Base-by-base conservation (phyloP, 306 rosid genomes). In the Rosa lucieae region DNA sequence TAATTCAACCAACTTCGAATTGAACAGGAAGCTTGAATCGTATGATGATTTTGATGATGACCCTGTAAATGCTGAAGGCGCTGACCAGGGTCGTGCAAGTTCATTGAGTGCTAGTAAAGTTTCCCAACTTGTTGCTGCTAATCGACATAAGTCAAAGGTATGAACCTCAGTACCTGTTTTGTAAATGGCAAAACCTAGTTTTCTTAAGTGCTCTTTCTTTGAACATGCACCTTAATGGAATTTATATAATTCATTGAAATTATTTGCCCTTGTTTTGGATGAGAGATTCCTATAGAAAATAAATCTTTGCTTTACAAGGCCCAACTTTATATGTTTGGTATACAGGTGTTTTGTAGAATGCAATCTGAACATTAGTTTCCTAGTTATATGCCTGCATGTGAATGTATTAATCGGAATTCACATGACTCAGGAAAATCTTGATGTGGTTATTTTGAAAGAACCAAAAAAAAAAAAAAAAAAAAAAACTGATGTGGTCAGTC, bases 21-120 rank as follows among this genome's bases (percentile, higher is more conserved):
- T 76, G 40, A 67, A 74, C 88, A 94, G 97, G 80, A 88, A 75
- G 86, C 97, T 92, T 2, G 94, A 88, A 77, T 89, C 95, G 0
- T 84, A 84, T 82, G 91, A 88, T 72, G 98, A 92, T 89, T 92
- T 90, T 87, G 90, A 86, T 78, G 98, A 94, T 80, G 92, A 92
- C 56, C 77, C 87, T 53, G 76, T 76, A 82, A 85, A 79, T 82
- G 84, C 61, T 77, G 78, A 70, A 61, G 82, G 80, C 37, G 42
- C 82, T 51, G 70, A 35, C 49, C 77, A 48, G 37, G 89, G 81
- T 75, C 87, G 15, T 79, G 86, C 75, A 58, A 63, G 21, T 63
- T 63, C 69, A 63, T 63, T 29, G n/a, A 63, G 69, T 63, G 69
- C 10, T 35, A 65, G 78, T 67, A 86, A 89, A 80, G 82, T 85